These are phyloP conservation scores for Spathaspora gorwiae DNA, from an alignment of 805 yeast species.

Conservation along the genomic window DNA sequence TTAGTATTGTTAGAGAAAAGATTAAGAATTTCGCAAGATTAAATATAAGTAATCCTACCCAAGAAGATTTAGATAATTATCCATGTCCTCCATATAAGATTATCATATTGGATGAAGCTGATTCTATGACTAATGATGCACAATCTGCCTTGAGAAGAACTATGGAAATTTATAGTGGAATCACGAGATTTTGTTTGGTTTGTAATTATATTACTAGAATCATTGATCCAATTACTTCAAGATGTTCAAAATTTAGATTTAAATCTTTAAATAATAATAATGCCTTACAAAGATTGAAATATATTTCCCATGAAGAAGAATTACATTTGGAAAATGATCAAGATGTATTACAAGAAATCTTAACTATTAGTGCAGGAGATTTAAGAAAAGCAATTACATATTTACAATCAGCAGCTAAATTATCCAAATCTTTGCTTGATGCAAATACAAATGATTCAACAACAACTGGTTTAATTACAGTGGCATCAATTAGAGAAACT, in stretches of 20 bases:
- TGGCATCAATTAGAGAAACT: constrained; percentile 59
- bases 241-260: constrained; percentile 95
- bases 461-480: constrained; percentile 23
- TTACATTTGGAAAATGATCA: constrained; percentile 33
- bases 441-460: constrained; percentile 20
- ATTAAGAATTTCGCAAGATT: constrained; percentile 83
- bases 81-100: constrained; percentile 97
- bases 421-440: constrained; percentile 27
- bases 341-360: constrained; percentile 56
- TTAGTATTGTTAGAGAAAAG: constrained; percentile 79
- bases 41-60: constrained; percentile 74
- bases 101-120: constrained; percentile 91
- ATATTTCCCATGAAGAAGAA: constrained; percentile 46
- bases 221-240: constrained; percentile 92
- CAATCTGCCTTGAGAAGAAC: constrained; percentile 94
- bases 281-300: constrained; percentile 64
- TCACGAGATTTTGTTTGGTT: constrained; percentile 86
- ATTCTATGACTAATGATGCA: constrained; percentile 96
- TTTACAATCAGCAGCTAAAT: constrained; percentile 75
- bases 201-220: constrained; percentile 96
- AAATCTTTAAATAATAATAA: constrained; percentile 66
- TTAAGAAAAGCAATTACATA: constrained; percentile 88
- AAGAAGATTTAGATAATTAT: constrained; percentile 63
- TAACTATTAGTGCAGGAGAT: constrained; percentile 82
- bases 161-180: constrained; percentile 56